Evolutionary conservation across 1,284 basidiomycete species (phyloP).

Genomic region (Leccinum pachyderme): DNA sequence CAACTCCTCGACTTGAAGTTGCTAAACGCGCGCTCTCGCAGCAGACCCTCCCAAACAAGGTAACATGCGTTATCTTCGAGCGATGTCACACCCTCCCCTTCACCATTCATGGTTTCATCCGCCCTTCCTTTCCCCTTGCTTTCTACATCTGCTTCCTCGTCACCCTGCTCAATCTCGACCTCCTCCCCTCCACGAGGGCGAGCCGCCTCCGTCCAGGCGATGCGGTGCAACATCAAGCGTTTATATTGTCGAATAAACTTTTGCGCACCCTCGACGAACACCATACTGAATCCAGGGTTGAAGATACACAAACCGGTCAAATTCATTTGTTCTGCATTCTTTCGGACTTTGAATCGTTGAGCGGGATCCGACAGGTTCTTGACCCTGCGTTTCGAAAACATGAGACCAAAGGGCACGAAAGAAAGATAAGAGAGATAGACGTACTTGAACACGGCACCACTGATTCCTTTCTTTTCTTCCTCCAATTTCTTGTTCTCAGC

Average conservation of each 20-base stretch:
- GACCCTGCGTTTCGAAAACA: slow-evolving; percentile 50
- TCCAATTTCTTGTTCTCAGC: slow-evolving; percentile 78
- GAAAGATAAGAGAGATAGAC: slow-evolving; percentile 30
- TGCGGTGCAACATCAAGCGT: slow-evolving; percentile 83
- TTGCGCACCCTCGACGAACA: slow-evolving; percentile 90
- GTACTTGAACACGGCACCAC: slow-evolving; percentile 87
- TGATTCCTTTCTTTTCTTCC: slow-evolving; percentile 86
- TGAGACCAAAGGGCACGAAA: not conserved
- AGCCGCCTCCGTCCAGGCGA: slow-evolving; percentile 93
- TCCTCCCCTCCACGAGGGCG: slow-evolving; percentile 72
- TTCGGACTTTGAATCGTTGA: slow-evolving; percentile 95
- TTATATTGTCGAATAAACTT: slow-evolving; percentile 90
- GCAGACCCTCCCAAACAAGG: slow-evolving; percentile 89
- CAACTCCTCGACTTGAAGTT: slow-evolving; percentile 83
- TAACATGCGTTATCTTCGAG: slow-evolving; percentile 87
- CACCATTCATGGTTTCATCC: slow-evolving; percentile 16
- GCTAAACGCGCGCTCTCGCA: slow-evolving; percentile 81
- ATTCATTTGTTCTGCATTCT: slow-evolving; percentile 90
- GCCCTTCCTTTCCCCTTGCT: slow-evolving; percentile 34
- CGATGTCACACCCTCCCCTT: slow-evolving; percentile 36
- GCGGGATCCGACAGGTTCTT: slow-evolving; percentile 88
- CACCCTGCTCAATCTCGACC: slow-evolving; percentile 58
- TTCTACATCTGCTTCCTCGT: slow-evolving; percentile 42
- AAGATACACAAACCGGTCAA: slow-evolving; percentile 90
- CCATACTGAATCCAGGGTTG: slow-evolving; percentile 84